These are phyloP conservation scores for Aspergillus hancockii DNA, from an alignment of 495 filamentous ascomycete species.

Conservation along the genomic window DNA sequence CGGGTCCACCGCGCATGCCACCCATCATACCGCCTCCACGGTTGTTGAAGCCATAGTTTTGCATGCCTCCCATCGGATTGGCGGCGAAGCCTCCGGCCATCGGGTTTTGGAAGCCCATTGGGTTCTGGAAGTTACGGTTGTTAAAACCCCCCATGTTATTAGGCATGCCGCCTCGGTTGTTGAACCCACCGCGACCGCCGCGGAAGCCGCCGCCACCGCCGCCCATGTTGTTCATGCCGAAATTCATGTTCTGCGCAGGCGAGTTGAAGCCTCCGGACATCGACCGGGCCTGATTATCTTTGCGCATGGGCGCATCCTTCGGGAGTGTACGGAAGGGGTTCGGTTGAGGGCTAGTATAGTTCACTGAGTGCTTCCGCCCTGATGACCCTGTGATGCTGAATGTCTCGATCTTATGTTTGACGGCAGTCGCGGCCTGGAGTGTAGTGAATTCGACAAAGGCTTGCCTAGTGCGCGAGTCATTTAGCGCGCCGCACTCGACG, in stretches of 20 bases:
- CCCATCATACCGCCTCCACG: conserved; percentile 65
- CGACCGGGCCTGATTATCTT: conserved; percentile 54
- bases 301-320: conserved; percentile 82
- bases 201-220: conserved; percentile 45
- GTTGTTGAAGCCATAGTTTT: conserved; percentile 61
- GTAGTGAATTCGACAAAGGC: conserved; percentile 85
- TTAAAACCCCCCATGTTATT: conserved; percentile 37
- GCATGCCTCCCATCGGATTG: conserved; percentile 57
- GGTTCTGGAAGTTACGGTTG: conserved; percentile 55
- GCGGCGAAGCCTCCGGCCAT: conserved; percentile 65
- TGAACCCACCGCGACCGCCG: conserved; percentile 50
- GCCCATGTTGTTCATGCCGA: conserved; percentile 38
- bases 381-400: conserved; percentile 52
- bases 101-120: conserved; percentile 56
- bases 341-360: conserved; percentile 70
- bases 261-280: conserved; percentile 29
- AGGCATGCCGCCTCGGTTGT: conserved; percentile 43
- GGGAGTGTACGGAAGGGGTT: conserved; percentile 93
- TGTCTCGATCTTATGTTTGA: conserved; percentile 78
- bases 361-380: conserved; percentile 68
- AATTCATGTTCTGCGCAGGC: conserved; percentile 33
- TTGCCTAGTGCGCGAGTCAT: conserved; percentile 59
- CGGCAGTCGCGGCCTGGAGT: conserved; percentile 80
- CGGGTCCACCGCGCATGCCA: conserved; percentile 66
- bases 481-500: conserved; percentile 5